Percentiles rank a stretch among this genome's conserved stretches.
These are phyloP conservation scores for Hypoxylon sp. DNA, from an alignment of 2,329 filamentous ascomycete species.

Conservation along the genomic window DNA sequence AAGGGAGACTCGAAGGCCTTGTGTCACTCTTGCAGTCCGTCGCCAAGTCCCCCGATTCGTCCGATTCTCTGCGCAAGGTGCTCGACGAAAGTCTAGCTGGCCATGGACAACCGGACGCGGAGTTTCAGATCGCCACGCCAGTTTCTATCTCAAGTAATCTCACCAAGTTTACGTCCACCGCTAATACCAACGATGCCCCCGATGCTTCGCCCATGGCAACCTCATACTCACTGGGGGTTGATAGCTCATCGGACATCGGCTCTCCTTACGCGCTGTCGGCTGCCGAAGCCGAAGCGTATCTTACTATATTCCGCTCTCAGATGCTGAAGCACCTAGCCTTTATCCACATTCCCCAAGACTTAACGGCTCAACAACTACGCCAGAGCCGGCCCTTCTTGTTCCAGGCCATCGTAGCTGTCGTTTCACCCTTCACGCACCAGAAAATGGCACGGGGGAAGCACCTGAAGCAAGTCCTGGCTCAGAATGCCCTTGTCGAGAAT, in stretches of 20 bases:
- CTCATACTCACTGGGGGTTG: not conserved
- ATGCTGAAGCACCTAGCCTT: constrained; percentile 57
- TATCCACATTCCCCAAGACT: constrained; percentile 48
- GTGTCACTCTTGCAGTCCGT: constrained; percentile 51
- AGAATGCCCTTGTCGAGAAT: constrained; percentile 49
- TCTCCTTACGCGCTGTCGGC: not conserved
- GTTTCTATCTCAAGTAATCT: constrained; percentile 3
- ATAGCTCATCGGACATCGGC: not conserved
- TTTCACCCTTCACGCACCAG: constrained; percentile 50
- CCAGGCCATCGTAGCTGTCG: constrained; percentile 55
- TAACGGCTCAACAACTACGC: constrained; percentile 52
- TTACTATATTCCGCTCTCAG: constrained; percentile 47
- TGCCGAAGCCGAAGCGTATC: constrained; percentile 12
- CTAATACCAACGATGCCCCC: not conserved
- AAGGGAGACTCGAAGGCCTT: constrained; percentile 53
- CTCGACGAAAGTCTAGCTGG: constrained; percentile 19
- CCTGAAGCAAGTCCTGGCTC: constrained; percentile 51
- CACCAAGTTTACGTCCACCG: not conserved
- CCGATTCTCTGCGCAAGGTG: constrained; percentile 19
- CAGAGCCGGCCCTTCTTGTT: constrained; percentile 53
- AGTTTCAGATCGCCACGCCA: constrained; percentile 15
- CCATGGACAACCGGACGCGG: constrained; percentile 9
- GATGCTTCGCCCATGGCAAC: not conserved
- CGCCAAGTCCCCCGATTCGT: constrained; percentile 29
- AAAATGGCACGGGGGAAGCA: constrained; percentile 48